Base-by-base conservation (phyloP, 495 filamentous ascomycete genomes). In the Rostrohypoxylon terebratum region DNA sequence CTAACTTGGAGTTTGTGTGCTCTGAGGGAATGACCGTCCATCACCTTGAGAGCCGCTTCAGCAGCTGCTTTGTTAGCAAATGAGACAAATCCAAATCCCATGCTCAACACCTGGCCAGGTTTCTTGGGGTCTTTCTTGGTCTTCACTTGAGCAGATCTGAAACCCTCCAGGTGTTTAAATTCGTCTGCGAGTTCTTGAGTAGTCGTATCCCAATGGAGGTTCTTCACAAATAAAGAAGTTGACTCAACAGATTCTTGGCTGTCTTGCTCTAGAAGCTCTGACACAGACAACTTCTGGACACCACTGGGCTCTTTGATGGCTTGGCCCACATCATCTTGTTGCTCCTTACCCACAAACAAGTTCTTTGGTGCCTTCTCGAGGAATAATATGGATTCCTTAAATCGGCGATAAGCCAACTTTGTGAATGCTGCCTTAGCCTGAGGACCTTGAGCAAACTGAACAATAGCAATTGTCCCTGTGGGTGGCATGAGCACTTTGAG, bases 31-130 rank as follows among this genome's bases (percentile, higher is more conserved):
- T 93, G 89, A 53, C 93, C 94, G 77, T 98, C 89, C 94, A 99
- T 97, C 25, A 89, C 88, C 69, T 86, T 85, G 54, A 91, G 83
- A 42, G 94, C 96, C 16, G 91, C 89, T 64, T 93, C 87, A 9
- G 95, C 95, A 50, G 94, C 88, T 14, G 81, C 85, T 66, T 92
- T 92, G 61, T 88, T 90, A 40, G 84, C 86, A 80, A 99, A 99
- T 64, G 97, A 94, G 58, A 91, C 88, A 73, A 99, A 99, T 44
- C 94, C 96, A 77, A 97, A 98, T 8, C 96, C 96, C 95, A 98
- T 98, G 73, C 92, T 96, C 48, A 98, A 88, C 1, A 89, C 84
- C 78, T 94, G 90, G 5, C 90, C 93, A 1, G 93, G 90, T 61
- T 89, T 90, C 82, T 96, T 97, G 4, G 93, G 88, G 73, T 97